Conservation (phyloP, 306 rosid species). For the Rosa multiflora region DNA sequence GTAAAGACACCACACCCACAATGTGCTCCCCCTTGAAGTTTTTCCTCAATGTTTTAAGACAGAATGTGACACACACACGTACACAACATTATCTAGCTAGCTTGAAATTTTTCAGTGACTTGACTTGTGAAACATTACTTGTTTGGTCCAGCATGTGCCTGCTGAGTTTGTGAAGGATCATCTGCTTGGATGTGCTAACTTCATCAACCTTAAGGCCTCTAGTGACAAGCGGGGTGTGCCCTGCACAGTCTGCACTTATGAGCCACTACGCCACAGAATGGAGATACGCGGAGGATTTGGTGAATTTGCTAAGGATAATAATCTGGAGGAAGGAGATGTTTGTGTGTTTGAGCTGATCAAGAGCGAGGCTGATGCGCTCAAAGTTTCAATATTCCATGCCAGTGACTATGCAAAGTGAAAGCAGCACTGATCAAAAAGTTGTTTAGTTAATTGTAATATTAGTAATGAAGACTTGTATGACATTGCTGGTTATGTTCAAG, state of each 20-base stretch:
- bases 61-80: neutral
- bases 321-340: constrained; percentile 31
- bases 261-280: neutral
- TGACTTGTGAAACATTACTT: neutral
- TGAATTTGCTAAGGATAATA: constrained; percentile 8
- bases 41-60: neutral
- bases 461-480: neutral
- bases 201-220: constrained; percentile 20
- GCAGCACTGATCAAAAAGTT: no score
- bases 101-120: neutral
- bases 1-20: neutral
- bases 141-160: constrained; percentile 35
- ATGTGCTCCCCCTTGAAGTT: neutral
- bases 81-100: neutral
- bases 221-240: constrained; percentile 14
- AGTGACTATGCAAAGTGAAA: constrained; percentile 5
- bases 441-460: neutral
- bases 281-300: constrained; percentile 12
- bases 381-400: constrained; percentile 23
- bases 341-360: constrained; percentile 35
- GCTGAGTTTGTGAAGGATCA: constrained; percentile 19
- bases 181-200: neutral
- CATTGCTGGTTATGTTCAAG: neutral
- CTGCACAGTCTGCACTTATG: neutral
- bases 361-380: constrained; percentile 9